These are phyloP conservation scores for Phlebiopsis gigantea DNA, from an alignment of 768 basidiomycete species.

Conservation along the genomic window DNA sequence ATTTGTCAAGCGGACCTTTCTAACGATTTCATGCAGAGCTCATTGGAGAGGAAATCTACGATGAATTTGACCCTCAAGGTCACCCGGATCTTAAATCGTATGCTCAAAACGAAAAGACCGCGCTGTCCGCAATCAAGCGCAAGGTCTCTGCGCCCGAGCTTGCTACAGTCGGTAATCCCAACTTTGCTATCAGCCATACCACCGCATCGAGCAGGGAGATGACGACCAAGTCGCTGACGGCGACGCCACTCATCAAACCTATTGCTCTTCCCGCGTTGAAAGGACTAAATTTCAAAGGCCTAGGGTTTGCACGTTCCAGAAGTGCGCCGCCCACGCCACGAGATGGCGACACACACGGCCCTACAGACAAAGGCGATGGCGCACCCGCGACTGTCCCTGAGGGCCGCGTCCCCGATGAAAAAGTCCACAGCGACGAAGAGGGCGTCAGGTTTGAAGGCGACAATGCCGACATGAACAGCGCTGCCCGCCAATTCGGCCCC, in stretches of 20 bases:
- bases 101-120: slow-evolving; percentile 13
- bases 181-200: background rate
- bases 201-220: background rate
- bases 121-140: slow-evolving; percentile 13
- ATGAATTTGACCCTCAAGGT: slow-evolving; percentile 83
- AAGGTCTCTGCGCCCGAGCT: slow-evolving; percentile 19
- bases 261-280: slow-evolving; percentile 17
- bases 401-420: background rate
- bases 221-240: slow-evolving; percentile 2
- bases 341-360: slow-evolving; percentile 4
- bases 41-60: slow-evolving; percentile 90
- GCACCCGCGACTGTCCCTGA: background rate
- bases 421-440: background rate
- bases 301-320: slow-evolving; percentile 18
- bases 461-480: background rate
- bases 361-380: background rate
- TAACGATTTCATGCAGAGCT: too few species aligned
- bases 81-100: slow-evolving; percentile 25
- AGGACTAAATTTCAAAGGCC: slow-evolving; percentile 19
- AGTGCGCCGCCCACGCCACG: slow-evolving; percentile 24
- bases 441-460: background rate
- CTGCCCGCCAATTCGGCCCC: too few species aligned
- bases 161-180: background rate
- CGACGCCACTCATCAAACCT: slow-evolving; percentile 16
- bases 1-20: too few species aligned